Evolutionary conservation across 1,139 yeast genomes (phyloP), one percentile per base, ranked within the genome.

Genomic region (Fermentozyma sake): DNA sequence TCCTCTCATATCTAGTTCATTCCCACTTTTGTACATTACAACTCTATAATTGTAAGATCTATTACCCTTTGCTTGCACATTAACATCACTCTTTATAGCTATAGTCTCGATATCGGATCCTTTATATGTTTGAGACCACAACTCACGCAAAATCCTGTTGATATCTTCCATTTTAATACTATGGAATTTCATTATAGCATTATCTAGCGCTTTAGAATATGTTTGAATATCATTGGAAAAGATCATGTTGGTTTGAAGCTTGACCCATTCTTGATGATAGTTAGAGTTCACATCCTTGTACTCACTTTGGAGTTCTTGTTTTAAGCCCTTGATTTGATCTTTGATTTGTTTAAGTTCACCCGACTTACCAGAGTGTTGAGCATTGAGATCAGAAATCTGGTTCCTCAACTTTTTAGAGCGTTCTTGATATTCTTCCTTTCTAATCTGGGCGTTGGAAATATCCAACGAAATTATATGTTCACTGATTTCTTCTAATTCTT

Each of bases 41-140:
- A 93, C 96, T 22, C 97, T 69, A 51, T 91, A 91, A 50, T 91
- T 89, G 54, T 89, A 89, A 1, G 94, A 75, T 31, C 91, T 62
- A 30, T 78, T 78, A 1, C 79, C 78, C 28, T 74, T 71, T 5
- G 69, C 62, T 32, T 63, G 74, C 5, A 64, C 58, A 25, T 79
- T 81, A 24, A 76, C 78, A 42, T 89, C 97, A 26, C 95, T 81
- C 41, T 79, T 72, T 35, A 93, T 86, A 42, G 83, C 75, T 30
- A 93, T 89, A 0, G 94, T 77, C 48, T 93, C 96, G 23, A 93
- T 87, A 54, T 93, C 99, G 1, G 96, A 81, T 1, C 98, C 98
- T 39, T 83, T 82, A 48, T 93, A 93, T 0, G 99, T 91, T 31
- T 76, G 77, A 35, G 86, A 83, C 99, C 99, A 93, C 23, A 91